Conservation (phyloP, 495 filamentous ascomycete species). For the Penicillium antarcticum region DNA sequence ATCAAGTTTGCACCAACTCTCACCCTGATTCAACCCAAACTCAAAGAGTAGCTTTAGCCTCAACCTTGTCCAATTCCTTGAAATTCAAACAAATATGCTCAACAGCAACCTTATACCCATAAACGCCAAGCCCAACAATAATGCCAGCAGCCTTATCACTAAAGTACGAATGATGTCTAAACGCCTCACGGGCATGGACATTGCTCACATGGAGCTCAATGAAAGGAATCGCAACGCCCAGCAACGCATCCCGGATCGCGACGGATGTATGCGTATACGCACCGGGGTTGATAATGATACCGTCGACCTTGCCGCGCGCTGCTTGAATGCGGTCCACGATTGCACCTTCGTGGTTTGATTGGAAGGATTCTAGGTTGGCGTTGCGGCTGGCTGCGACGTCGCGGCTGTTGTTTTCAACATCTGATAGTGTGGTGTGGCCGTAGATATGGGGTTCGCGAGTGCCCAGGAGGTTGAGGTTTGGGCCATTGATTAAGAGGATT, state of each 20-base stretch:
- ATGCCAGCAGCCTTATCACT: slow-evolving; percentile 68
- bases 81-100: slow-evolving; percentile 54
- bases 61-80: slow-evolving; percentile 29
- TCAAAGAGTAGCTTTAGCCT: slow-evolving; percentile 17
- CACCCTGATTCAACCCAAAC: not conserved
- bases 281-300: slow-evolving; percentile 68
- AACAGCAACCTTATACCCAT: slow-evolving; percentile 67
- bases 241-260: slow-evolving; percentile 63
- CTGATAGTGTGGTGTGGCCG: slow-evolving; percentile 59
- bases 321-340: slow-evolving; percentile 60
- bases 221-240: slow-evolving; percentile 63
- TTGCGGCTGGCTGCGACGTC: slow-evolving; percentile 40
- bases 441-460: slow-evolving; percentile 70
- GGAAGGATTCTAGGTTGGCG: slow-evolving; percentile 49
- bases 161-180: slow-evolving; percentile 61
- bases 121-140: slow-evolving; percentile 64
- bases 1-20: not conserved
- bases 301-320: slow-evolving; percentile 50
- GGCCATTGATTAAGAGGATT: slow-evolving; percentile 74
- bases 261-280: slow-evolving; percentile 68
- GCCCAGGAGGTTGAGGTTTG: slow-evolving; percentile 78
- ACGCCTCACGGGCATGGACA: slow-evolving; percentile 63
- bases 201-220: slow-evolving; percentile 71
- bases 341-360: slow-evolving; percentile 66
- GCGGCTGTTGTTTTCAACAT: slow-evolving; percentile 47